A percentile compares a stretch with the other conserved stretches of the same genome.
These are phyloP conservation scores for Beta macrorhiza DNA, from an alignment of 179 eudicot genomes.

Conservation along the genomic window DNA sequence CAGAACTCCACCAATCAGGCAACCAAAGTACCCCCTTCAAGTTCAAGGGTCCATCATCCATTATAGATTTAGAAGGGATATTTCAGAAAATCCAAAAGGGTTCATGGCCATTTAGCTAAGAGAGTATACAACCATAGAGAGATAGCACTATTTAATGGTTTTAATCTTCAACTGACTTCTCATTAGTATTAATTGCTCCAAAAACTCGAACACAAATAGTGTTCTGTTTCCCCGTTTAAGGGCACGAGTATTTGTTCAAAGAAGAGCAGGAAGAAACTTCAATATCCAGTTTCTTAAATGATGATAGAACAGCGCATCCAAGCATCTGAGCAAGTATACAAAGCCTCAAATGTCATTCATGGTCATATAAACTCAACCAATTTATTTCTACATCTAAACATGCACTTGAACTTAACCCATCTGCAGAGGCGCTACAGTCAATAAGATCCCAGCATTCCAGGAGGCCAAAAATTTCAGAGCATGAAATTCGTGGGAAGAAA, in stretches of 20 bases:
- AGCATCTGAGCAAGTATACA: not conserved
- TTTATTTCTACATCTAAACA: not conserved
- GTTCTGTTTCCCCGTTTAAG: no score
- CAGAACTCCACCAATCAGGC: no score
- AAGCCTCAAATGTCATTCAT: not conserved
- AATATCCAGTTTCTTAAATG: not conserved
- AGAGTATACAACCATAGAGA: not conserved
- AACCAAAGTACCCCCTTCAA: not conserved
- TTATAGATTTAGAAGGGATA: not conserved
- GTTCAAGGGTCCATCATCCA: not conserved
- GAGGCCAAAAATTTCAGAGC: not conserved
- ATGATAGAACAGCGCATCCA: not conserved
- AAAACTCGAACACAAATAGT: no score
- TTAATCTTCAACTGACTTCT: no score
- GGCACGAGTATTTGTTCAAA: not conserved
- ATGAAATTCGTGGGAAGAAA: not conserved
- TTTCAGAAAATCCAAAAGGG: no score
- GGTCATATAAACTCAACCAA: not conserved
- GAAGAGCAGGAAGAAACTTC: not conserved
- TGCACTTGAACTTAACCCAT: not conserved
- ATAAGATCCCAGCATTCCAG: not conserved
- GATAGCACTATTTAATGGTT: not conserved
- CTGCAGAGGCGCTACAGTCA: not conserved
- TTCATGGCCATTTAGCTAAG: not conserved
- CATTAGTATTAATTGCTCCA: no score